Percentiles rank a stretch among this genome's conserved stretches.
Evolutionary conservation across 345 rosid genomes (phyloP).

Genomic region (Moringa oleifera): DNA sequence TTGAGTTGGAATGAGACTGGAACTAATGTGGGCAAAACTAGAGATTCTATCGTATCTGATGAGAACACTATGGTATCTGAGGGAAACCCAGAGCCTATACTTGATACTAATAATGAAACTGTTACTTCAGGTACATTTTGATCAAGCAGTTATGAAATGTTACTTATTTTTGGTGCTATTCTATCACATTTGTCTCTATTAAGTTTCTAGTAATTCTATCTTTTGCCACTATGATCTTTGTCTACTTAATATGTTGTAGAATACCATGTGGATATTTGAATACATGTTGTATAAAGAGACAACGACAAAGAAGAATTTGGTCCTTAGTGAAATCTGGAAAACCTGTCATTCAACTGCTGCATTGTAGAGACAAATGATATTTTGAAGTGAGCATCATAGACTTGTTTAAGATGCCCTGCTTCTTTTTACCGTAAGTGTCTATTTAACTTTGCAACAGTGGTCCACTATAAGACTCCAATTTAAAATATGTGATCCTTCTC

Average conservation of each 20-base stretch:
- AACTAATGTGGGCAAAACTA: conserved; percentile 12
- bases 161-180: not conserved
- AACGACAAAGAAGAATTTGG: no score
- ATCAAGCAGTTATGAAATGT: not conserved
- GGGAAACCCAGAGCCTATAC: conserved; percentile 16
- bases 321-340: no score
- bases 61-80: conserved; percentile 25
- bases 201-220: no score
- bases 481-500: no score
- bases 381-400: not conserved
- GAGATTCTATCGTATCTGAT: conserved; percentile 19
- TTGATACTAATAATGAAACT: conserved; percentile 21
- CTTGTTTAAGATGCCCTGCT: not conserved
- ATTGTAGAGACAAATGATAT: not conserved
- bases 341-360: no score
- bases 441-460: not conserved
- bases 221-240: no score
- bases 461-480: no score
- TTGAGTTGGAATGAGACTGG: conserved; percentile 22
- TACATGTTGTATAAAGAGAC: no score
- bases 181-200: no score
- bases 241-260: no score
- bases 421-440: not conserved
- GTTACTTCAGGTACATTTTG: conserved; percentile 27
- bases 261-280: no score